Evolutionary conservation across 192 early-diverging fungal genomes (phyloP).

Genomic region (Gryganskiella cystojenkinii): DNA sequence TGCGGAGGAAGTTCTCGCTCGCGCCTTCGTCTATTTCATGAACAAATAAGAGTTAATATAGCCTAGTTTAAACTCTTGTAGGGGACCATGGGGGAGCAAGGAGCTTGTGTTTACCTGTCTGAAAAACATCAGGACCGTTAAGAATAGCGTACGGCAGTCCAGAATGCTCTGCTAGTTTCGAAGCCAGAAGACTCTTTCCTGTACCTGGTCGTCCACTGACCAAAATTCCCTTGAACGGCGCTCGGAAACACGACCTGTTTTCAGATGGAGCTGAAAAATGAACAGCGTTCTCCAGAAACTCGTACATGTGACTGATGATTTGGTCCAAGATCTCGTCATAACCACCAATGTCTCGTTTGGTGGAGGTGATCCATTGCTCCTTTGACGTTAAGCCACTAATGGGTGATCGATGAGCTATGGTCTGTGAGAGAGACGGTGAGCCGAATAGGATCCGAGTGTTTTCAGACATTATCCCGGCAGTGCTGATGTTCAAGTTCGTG

Average conservation of each 20-base stretch:
- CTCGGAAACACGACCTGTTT: constrained; percentile 15
- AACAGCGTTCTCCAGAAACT: constrained; percentile 19
- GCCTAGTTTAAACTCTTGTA: background rate
- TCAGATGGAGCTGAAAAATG: background rate
- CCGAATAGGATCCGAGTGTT: constrained; percentile 7
- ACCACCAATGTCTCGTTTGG: constrained; percentile 38
- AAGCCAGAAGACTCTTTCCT: constrained; percentile 62
- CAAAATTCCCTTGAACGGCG: constrained; percentile 53
- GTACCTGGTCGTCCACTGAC: constrained; percentile 63
- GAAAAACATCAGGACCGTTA: constrained; percentile 63
- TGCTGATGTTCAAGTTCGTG: background rate
- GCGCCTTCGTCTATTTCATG: constrained; percentile 60
- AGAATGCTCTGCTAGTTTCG: constrained; percentile 52
- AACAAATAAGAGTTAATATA: background rate
- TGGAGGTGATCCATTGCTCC: constrained; percentile 10
- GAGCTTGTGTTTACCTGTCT: constrained; percentile 45
- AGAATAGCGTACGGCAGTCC: constrained; percentile 56
- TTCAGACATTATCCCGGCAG: constrained; percentile 32
- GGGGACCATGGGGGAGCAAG: background rate
- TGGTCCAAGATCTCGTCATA: constrained; percentile 41
- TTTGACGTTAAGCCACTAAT: background rate
- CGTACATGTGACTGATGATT: constrained; percentile 40
- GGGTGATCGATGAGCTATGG: background rate
- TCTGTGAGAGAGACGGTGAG: background rate
- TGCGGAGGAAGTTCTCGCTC: constrained; percentile 59